Conservation (phyloP, 805 yeast genomes). For the Candida berthetii region DNA sequence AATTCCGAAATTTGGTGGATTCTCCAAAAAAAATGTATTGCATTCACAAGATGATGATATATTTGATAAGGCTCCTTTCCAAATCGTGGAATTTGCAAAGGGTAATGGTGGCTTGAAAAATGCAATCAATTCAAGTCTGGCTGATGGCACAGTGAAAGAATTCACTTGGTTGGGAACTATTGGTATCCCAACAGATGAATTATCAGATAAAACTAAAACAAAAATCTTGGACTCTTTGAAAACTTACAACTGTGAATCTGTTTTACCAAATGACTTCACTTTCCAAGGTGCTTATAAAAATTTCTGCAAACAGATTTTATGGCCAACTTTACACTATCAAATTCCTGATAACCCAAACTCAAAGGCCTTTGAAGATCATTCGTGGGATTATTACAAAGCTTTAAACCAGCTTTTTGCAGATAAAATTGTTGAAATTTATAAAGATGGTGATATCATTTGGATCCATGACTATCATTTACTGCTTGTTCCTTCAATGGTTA, state of each 20-base stretch:
- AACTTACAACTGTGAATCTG: constrained; percentile 55
- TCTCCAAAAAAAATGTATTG: constrained; percentile 53
- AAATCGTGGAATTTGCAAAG: constrained; percentile 55
- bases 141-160: constrained; percentile 26
- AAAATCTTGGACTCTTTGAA: constrained; percentile 45
- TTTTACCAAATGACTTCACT: constrained; percentile 69
- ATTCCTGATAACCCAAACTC: constrained; percentile 93
- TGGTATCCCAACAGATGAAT: constrained; percentile 85
- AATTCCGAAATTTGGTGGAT: constrained; percentile 62
- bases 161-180: constrained; percentile 84
- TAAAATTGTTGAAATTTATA: constrained; percentile 58
- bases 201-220: constrained; percentile 49
- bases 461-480: constrained; percentile 90
- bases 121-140: constrained; percentile 63
- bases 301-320: constrained; percentile 88
- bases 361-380: constrained; percentile 91
- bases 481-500: constrained; percentile 79
- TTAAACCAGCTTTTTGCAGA: constrained; percentile 81
- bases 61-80: constrained; percentile 60
- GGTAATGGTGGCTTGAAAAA: constrained; percentile 90
- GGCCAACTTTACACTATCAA: constrained; percentile 95
- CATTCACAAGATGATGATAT: constrained; percentile 25
- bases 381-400: constrained; percentile 78
- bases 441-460: constrained; percentile 80
- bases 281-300: constrained; percentile 89